phyloP scores from a whole-genome alignment of 176 grass and related monocot genomes.

The Oryza nivara region DNA sequence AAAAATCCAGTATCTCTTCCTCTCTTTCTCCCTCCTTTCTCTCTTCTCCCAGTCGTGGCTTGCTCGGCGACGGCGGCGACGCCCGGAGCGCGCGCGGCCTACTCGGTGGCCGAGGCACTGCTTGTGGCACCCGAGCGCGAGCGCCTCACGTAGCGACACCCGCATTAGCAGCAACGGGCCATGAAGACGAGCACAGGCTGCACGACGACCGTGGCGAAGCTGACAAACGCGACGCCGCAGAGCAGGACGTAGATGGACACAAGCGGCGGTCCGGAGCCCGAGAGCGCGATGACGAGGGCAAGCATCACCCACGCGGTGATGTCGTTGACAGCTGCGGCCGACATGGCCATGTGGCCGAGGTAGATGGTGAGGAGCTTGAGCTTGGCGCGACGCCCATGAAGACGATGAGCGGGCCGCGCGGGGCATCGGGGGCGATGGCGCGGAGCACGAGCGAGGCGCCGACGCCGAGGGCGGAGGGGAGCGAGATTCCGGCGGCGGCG shows the following conservation, averaged over 20 bases:
- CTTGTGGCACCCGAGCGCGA: slow-evolving; percentile 37
- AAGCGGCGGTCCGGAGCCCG: slow-evolving; percentile 55
- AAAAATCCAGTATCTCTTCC: too few species aligned
- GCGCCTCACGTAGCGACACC: slow-evolving; percentile 46
- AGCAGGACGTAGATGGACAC: slow-evolving; percentile 57
- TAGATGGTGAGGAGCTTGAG: slow-evolving; percentile 81
- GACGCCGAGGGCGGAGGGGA: slow-evolving; percentile 59
- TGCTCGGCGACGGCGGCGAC: too few species aligned
- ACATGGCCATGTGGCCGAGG: slow-evolving; percentile 80
- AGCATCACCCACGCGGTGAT: slow-evolving; percentile 61
- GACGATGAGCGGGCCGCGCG: slow-evolving; percentile 45
- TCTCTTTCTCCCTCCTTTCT: too few species aligned
- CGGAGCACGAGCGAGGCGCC: slow-evolving; percentile 55
- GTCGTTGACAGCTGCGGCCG: slow-evolving; percentile 64
- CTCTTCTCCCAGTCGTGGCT: too few species aligned
- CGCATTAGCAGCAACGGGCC: slow-evolving; percentile 31
- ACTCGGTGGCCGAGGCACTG: too few species aligned
- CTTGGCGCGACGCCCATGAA: slow-evolving; percentile 69
- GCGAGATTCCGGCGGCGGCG: slow-evolving; percentile 50
- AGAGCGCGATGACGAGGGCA: slow-evolving; percentile 61
- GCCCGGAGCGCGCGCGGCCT: too few species aligned
- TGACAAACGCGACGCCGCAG: slow-evolving; percentile 41
- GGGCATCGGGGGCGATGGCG: slow-evolving; percentile 28
- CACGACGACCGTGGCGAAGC: slow-evolving; percentile 22
- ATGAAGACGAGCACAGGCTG: slow-evolving; percentile 49